These are phyloP conservation scores for Pleurotus tuber-regium DNA, from an alignment of 768 basidiomycete genomes.

Conservation along the genomic window DNA sequence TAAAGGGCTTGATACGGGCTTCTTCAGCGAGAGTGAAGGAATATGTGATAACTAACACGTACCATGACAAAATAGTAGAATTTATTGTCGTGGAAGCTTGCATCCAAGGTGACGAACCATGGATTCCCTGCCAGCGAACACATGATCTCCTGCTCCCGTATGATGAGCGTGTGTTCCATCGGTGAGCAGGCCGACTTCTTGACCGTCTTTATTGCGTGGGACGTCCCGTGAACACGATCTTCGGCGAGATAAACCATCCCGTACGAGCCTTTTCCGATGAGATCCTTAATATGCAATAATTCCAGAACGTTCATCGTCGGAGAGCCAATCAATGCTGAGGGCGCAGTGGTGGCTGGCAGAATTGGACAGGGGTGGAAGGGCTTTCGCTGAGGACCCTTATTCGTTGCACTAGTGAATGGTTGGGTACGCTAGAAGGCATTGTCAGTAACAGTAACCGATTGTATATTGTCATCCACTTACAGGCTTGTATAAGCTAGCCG, in stretches of 20 bases:
- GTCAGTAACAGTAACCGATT: too few relatives aligned
- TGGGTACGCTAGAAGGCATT: too few relatives aligned
- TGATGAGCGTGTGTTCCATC: neutral
- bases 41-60: neutral
- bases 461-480: too few relatives aligned
- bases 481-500: too few relatives aligned
- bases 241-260: conserved; percentile 8
- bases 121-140: neutral
- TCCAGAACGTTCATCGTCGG: neutral
- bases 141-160: conserved; percentile 7
- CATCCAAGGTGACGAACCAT: conserved; percentile 7
- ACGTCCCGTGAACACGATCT: conserved; percentile 8
- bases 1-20: neutral
- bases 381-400: too few relatives aligned
- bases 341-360: too few relatives aligned
- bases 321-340: too few relatives aligned
- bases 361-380: too few relatives aligned
- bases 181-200: conserved; percentile 8
- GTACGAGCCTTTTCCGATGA: conserved; percentile 6
- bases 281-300: conserved; percentile 13
- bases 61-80: conserved; percentile 12
- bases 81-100: conserved; percentile 10
- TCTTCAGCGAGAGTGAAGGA: neutral
- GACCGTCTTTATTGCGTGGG: conserved; percentile 9
- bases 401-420: too few relatives aligned